Base-by-base conservation (phyloP, 177 flowering plant species). In the Telopea speciosissima region DNA sequence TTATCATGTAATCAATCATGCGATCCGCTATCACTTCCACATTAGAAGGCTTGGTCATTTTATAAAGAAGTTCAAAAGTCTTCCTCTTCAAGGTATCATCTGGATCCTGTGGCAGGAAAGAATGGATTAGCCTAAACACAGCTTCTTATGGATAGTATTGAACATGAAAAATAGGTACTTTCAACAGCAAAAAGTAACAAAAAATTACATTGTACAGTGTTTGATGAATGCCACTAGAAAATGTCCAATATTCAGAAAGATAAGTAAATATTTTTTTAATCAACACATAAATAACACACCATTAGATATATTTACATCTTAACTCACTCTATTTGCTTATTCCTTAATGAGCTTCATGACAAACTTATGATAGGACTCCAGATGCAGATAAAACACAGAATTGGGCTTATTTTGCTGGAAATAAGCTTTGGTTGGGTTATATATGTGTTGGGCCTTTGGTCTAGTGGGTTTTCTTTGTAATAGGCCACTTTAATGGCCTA, bases 21-120 rank as follows among this genome's bases (percentile, higher is more conserved):
- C 95, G 96, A 73, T 89, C 98, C 19, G 91, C 99, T 80, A 96
- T 96, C 49, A 96, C 99, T 83, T 96, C 98, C 56, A 96, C 99
- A 83, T 96, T 96, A 74, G 97, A 83, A 73, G 97, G 87, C 86
- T 91, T 93, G 62, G 99, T 96, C 99, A 96, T 96, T 78, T 88
- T 93, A 66, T 90, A 91, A 61, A 96, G 86, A 60, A 96, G 77
- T 70, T 91, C 98, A 86, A 96, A 91, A n/a, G 99, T 96, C 83
- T 96, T 96, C 73, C 97, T 76, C 86, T 96, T 96, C 25, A 96
- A 78, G 69, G 98, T 93, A 70, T 96, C 99, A 87, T 96, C 99
- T 74, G 96, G 98, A 72, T 96, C 98, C 99, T 95, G 93, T 49
- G 28, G 65, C 54, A 74, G 52, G 10, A 71, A 28, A 69, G 62